Percentiles rank a stretch among this genome's conserved stretches.
phyloP scores from a whole-genome alignment of 2,329 filamentous ascomycete genomes.

The Alternaria panax region DNA sequence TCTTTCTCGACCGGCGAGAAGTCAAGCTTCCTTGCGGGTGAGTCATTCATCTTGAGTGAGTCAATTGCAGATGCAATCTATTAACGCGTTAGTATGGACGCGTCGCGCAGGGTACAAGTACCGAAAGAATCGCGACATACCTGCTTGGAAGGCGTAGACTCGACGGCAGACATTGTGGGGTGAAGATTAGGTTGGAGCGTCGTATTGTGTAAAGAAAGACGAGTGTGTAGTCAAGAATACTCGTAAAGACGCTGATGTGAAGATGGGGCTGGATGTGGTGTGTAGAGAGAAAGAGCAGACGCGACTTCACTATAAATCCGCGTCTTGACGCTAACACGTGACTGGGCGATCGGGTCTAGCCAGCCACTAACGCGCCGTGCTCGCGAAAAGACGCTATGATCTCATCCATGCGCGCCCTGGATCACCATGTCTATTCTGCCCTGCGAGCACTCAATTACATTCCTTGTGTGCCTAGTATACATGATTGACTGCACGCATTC shows the following conservation, averaged over 20 bases:
- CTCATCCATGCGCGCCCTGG: constrained; percentile 22
- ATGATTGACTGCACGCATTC: constrained; percentile 9
- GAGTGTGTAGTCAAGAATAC: constrained; percentile 27
- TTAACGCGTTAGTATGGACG: constrained; percentile 50
- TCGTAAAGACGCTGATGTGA: constrained; percentile 22
- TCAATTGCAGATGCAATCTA: constrained; percentile 88
- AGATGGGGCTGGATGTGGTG: constrained; percentile 35
- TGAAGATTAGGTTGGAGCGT: constrained; percentile 19
- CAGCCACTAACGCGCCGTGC: constrained; percentile 26
- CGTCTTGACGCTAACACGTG: constrained; percentile 33
- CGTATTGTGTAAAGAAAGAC: constrained; percentile 19
- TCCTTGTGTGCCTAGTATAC: background rate
- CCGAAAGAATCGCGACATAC: constrained; percentile 56
- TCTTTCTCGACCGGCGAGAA: constrained; percentile 80
- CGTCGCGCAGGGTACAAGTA: constrained; percentile 31
- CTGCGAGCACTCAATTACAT: background rate
- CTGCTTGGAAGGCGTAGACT: constrained; percentile 75
- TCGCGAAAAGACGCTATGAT: constrained; percentile 40
- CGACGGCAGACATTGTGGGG: constrained; percentile 73
- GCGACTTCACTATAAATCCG: constrained; percentile 35
- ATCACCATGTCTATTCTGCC: constrained; percentile 10
- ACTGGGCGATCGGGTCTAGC: constrained; percentile 17
- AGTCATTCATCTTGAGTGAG: constrained; percentile 86
- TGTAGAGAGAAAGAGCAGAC: constrained; percentile 24
- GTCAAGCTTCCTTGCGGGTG: constrained; percentile 87